These are phyloP conservation scores for Aureobasidium sp. DNA, from an alignment of 2,329 filamentous ascomycete genomes.

Conservation along the genomic window DNA sequence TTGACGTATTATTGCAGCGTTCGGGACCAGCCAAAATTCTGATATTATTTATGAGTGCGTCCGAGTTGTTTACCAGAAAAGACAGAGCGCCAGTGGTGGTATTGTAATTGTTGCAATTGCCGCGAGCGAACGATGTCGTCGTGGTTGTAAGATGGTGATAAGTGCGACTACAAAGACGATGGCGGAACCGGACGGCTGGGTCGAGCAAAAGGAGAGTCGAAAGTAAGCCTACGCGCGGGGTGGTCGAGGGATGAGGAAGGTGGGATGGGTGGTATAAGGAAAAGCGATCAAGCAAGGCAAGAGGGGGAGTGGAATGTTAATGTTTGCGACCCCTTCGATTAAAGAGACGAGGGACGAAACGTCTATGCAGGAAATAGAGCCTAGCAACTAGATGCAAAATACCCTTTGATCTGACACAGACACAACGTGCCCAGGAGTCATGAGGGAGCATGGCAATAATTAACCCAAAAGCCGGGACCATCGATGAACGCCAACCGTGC, in stretches of 20 bases:
- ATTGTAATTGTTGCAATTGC: background rate
- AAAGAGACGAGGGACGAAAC: slow-evolving; percentile 13
- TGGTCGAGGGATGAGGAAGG: background rate
- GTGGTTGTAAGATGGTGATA: background rate
- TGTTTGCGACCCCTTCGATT: slow-evolving; percentile 14
- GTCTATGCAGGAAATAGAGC: slow-evolving; percentile 15
- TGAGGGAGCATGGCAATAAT: slow-evolving; percentile 17
- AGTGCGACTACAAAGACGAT: background rate
- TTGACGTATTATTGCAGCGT: background rate
- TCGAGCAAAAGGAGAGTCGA: slow-evolving; percentile 10
- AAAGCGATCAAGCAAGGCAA: slow-evolving; percentile 13
- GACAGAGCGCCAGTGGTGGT: background rate
- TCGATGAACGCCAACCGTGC: slow-evolving; percentile 16
- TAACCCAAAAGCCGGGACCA: slow-evolving; percentile 14
- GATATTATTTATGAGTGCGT: slow-evolving; percentile 8
- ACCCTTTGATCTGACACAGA: slow-evolving; percentile 16
- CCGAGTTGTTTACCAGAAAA: background rate
- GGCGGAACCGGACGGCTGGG: slow-evolving; percentile 7
- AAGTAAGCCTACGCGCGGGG: slow-evolving; percentile 1
- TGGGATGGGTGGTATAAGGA: slow-evolving; percentile 11
- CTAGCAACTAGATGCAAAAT: slow-evolving; percentile 15
- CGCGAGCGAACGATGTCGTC: background rate
- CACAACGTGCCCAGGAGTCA: slow-evolving; percentile 13
- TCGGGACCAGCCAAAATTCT: background rate
- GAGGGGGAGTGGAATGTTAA: slow-evolving; percentile 15